Percentiles rank a stretch among this genome's conserved stretches.
Evolutionary conservation across 2,329 filamentous ascomycete species (phyloP).

Genomic region (Blastomyces emzantsi): DNA sequence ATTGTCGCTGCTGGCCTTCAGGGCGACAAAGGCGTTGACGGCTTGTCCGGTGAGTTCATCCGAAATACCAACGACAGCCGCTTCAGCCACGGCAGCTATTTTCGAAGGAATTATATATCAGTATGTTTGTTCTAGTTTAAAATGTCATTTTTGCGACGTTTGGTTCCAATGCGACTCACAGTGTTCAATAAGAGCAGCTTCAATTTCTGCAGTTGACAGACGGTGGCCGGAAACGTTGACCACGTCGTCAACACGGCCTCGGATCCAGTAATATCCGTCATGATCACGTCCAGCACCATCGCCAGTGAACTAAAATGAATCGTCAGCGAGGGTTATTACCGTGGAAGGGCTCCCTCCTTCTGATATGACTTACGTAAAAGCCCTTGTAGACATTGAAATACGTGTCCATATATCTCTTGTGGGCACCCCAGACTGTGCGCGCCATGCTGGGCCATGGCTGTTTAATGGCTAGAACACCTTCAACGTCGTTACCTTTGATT

Average conservation of each 20-base stretch:
- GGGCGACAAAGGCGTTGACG: slow-evolving; percentile 89
- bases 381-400: slow-evolving; percentile 97
- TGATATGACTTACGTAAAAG: slow-evolving; percentile 71
- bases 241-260: slow-evolving; percentile 94
- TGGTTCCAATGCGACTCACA: slow-evolving; percentile 33
- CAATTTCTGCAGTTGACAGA: slow-evolving; percentile 94
- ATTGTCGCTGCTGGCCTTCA: slow-evolving; percentile 64
- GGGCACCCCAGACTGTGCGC: slow-evolving; percentile 91
- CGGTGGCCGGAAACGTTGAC: slow-evolving; percentile 97
- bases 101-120: slow-evolving; percentile 15
- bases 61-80: slow-evolving; percentile 83
- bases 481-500: slow-evolving; percentile 89
- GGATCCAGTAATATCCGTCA: slow-evolving; percentile 99
- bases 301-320: slow-evolving; percentile 39
- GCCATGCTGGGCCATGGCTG: slow-evolving; percentile 98
- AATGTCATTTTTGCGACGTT: neutral
- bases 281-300: slow-evolving; percentile 94
- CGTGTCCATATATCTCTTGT: slow-evolving; percentile 98
- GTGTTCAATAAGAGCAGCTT: slow-evolving; percentile 92
- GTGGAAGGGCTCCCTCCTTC: too few relatives aligned
- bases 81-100: slow-evolving; percentile 68
- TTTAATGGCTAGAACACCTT: slow-evolving; percentile 95
- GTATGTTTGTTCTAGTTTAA: slow-evolving; percentile 7
- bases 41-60: slow-evolving; percentile 96
- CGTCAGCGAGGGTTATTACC: slow-evolving; percentile 10